These are phyloP conservation scores for Syzygium aromaticum DNA, from an alignment of 345 rosid species.

Conservation along the genomic window DNA sequence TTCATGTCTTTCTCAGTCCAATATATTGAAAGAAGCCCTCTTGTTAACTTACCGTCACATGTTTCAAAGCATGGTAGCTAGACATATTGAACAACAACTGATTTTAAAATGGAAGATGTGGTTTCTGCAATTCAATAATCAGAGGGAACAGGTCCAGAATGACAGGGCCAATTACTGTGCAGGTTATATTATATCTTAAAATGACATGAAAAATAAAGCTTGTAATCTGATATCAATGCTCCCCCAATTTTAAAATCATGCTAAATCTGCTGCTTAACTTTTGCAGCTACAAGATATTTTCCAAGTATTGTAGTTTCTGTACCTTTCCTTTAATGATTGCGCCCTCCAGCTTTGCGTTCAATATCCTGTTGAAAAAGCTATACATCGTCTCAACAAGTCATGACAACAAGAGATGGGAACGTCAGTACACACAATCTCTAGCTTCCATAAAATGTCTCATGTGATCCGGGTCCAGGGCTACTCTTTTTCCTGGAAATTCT, in stretches of 20 bases:
- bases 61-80: background rate
- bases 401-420: background rate
- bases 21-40: background rate
- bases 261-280: background rate
- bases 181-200: background rate
- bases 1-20: background rate
- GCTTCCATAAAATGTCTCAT: background rate
- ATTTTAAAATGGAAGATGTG: background rate
- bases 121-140: background rate
- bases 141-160: background rate
- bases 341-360: background rate
- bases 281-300: slow-evolving; percentile 33
- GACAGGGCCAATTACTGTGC: background rate
- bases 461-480: background rate
- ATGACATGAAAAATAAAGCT: background rate
- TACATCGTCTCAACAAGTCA: background rate
- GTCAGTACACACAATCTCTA: background rate
- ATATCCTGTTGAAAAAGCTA: background rate
- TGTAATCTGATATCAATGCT: background rate
- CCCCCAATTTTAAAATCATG: background rate
- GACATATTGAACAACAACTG: background rate
- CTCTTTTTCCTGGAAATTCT: background rate
- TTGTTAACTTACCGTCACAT: background rate
- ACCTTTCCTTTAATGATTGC: background rate
- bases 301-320: background rate